Percentiles rank a stretch among this genome's conserved stretches.
Evolutionary conservation across 2,329 filamentous ascomycete genomes (phyloP).

Genomic region (Xylariaceae sp.): DNA sequence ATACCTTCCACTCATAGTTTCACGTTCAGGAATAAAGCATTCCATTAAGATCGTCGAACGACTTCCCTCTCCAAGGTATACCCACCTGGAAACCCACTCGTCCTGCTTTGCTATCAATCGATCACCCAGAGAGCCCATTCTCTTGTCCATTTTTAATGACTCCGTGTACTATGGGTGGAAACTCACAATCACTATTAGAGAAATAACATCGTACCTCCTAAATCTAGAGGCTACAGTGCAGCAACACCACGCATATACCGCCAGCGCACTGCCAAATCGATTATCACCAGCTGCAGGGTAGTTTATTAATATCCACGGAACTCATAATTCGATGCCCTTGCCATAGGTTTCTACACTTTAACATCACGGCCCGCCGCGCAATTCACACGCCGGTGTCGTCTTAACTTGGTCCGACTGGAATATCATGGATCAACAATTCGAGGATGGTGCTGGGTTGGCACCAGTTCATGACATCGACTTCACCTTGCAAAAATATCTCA

Average conservation of each 20-base stretch:
- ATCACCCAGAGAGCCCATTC: too few relatives aligned
- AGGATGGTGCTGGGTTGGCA: background rate
- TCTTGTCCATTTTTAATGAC: too few relatives aligned
- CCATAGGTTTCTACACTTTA: slow-evolving; percentile 18
- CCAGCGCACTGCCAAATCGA: slow-evolving; percentile 14
- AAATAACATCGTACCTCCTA: slow-evolving; percentile 11
- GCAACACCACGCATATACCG: background rate
- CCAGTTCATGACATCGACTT: slow-evolving; percentile 51
- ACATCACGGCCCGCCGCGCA: slow-evolving; percentile 21
- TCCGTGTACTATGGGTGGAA: too few relatives aligned
- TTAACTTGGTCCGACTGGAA: background rate
- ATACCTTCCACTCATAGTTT: too few relatives aligned
- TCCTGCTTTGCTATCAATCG: too few relatives aligned
- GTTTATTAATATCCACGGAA: background rate
- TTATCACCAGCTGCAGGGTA: background rate
- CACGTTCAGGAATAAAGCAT: too few relatives aligned
- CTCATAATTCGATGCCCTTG: slow-evolving; percentile 37
- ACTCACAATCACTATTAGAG: too few relatives aligned
- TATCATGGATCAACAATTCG: slow-evolving; percentile 18
- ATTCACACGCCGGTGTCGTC: background rate
- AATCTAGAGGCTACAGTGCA: slow-evolving; percentile 7
- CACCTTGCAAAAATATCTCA: slow-evolving; percentile 60
- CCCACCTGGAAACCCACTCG: too few relatives aligned
- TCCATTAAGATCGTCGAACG: too few relatives aligned
- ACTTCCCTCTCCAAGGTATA: too few relatives aligned